Conservation (phyloP, 768 basidiomycete species). For the Hericium coralloides region DNA sequence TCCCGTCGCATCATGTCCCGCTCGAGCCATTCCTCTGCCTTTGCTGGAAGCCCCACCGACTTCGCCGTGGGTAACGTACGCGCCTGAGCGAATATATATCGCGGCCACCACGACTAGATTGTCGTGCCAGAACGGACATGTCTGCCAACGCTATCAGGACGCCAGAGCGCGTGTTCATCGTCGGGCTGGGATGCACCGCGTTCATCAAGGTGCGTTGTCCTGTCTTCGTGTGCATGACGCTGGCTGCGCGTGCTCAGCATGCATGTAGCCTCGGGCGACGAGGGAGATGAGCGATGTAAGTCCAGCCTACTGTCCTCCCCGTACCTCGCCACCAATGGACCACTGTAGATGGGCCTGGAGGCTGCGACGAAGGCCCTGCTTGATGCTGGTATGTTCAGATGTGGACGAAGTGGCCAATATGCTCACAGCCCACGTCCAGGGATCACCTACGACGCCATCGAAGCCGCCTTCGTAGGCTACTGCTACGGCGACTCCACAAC, state of each 20-base stretch:
- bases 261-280: slow-evolving; percentile 48
- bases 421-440: slow-evolving; percentile 31
- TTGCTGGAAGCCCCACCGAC: too few species aligned
- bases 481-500: slow-evolving; percentile 75
- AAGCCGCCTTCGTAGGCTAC: slow-evolving; percentile 70
- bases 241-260: not conserved
- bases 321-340: not conserved
- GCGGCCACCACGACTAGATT: too few species aligned
- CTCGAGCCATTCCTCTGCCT: too few species aligned
- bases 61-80: too few species aligned
- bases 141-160: not conserved
- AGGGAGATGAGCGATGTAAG: slow-evolving; percentile 67
- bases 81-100: too few species aligned
- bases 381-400: slow-evolving; percentile 52
- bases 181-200: slow-evolving; percentile 68
- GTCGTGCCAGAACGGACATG: not conserved
- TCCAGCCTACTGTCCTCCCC: not conserved
- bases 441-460: slow-evolving; percentile 70
- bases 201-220: slow-evolving; percentile 56
- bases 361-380: slow-evolving; percentile 81
- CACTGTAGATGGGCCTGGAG: slow-evolving; percentile 70
- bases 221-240: not conserved
- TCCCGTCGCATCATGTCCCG: too few species aligned
- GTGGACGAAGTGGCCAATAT: not conserved
- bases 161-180: slow-evolving; percentile 37